Base-by-base conservation (phyloP, 192 early-diverging fungal genomes). In the Dimargaris cristalligena region DNA sequence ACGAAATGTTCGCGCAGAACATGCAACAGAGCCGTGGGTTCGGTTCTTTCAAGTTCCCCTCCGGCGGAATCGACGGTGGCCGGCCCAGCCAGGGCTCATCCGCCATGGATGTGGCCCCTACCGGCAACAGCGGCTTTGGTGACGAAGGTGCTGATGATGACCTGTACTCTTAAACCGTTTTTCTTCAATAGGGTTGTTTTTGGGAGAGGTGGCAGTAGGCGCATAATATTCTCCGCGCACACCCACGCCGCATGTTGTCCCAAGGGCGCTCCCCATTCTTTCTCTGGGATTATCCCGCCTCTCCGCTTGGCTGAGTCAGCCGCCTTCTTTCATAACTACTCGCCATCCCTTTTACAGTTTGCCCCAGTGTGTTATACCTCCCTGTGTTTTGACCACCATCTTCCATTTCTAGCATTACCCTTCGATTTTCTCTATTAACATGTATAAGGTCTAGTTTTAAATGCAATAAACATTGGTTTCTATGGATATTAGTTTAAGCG, bases 1-100 rank as follows among this genome's bases (percentile, higher is more conserved):
- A 98, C 74, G 93, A 98, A 78, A 93, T 95, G 89, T 98, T 98
- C 84, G 87, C 95, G 20, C 92, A 93, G 67, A 98, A 93, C 72
- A 74, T 98, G 69, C 93, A 96, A 72, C 91, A 92, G 73, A 78
- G 87, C 34, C 86, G 90, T 38, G 95, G 95, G 38, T 88, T 94
- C 74, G 94, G 89, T 48, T 78, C 78, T 23, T 98, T 98, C 80
- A 95, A 94, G 80, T 98, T 98, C 87, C 92, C 95, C 31, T 80
- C 83, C 61, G 75, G 79, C 4, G 72, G 75, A 51, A 57, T 74
- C 23, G 74, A 67, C 14, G 74, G 77, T 50, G 65, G 63, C 49
- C 63, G 70, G 1, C 44, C 59, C 20, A 63, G 57, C 35, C 67
- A 61, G n/a, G 49, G 65, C 10, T 52, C 57, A n/a, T n/a, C n/a